A percentile compares a stretch with the other conserved stretches of the same genome.
Evolutionary conservation across 306 rosid genomes (phyloP).

Genomic region (Morella rubra): DNA sequence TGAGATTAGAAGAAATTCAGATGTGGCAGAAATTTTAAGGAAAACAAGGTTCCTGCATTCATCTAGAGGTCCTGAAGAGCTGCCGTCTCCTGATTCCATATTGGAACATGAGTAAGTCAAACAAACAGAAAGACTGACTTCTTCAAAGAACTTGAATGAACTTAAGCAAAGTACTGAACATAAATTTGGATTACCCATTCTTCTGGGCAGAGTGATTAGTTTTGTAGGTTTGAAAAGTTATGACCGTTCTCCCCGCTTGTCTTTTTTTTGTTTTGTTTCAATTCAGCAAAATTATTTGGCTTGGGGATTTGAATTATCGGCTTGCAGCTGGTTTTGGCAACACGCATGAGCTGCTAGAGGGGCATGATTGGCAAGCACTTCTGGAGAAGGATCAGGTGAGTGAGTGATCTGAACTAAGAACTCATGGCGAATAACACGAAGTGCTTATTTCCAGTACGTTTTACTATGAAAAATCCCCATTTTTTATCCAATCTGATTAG

Average conservation of each 20-base stretch:
- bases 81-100: slow-evolving; percentile 52
- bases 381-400: slow-evolving; percentile 86
- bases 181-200: too few relatives aligned
- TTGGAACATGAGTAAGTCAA: slow-evolving; percentile 72
- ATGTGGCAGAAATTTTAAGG: slow-evolving; percentile 73
- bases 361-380: slow-evolving; percentile 75
- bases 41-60: slow-evolving; percentile 66
- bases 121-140: too few relatives aligned
- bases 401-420: background rate
- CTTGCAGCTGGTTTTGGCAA: slow-evolving; percentile 55
- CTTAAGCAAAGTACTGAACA: too few relatives aligned
- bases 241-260: background rate
- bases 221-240: background rate
- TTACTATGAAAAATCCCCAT: background rate
- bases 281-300: slow-evolving; percentile 79
- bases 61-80: slow-evolving; percentile 24
- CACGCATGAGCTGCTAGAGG: slow-evolving; percentile 61
- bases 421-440: background rate
- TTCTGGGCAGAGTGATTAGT: too few relatives aligned
- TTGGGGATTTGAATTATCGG: slow-evolving; percentile 95
- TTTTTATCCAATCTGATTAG: background rate
- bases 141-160: too few relatives aligned
- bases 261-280: background rate
- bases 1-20: slow-evolving; percentile 66
- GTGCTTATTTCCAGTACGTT: background rate